phyloP scores from a whole-genome alignment of 2,329 filamentous ascomycete species.

The Tolypocladium tropicale region DNA sequence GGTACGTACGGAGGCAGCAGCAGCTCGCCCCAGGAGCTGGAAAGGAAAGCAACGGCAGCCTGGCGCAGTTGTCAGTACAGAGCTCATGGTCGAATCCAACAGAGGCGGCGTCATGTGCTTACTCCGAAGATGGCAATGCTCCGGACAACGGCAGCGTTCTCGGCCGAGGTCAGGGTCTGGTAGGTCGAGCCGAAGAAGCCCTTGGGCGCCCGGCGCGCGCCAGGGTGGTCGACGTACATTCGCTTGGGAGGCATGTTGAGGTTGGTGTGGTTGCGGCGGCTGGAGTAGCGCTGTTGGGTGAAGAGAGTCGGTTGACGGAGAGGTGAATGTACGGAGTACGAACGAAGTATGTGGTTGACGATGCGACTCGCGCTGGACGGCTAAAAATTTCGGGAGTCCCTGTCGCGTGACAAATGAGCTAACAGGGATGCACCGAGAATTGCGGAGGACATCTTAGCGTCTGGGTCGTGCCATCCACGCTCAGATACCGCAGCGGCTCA shows the following conservation, averaged over 20 bases:
- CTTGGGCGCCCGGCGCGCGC: conserved; percentile 28
- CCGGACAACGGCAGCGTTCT: conserved; percentile 59
- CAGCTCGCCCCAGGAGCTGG: conserved; percentile 57
- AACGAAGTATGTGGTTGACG: not conserved
- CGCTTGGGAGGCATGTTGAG: conserved; percentile 52
- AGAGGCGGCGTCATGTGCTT: conserved; percentile 21
- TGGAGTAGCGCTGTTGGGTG: not conserved
- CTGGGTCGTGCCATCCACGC: not conserved
- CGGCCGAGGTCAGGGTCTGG: conserved; percentile 51
- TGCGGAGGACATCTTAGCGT: not conserved
- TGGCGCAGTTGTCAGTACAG: conserved; percentile 4
- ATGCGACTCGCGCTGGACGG: not conserved
- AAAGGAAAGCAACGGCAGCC: conserved; percentile 46
- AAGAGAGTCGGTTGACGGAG: not conserved
- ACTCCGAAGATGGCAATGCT: conserved; percentile 60
- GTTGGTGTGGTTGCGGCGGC: not conserved
- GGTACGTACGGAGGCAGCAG: conserved; percentile 52
- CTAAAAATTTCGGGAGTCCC: not conserved
- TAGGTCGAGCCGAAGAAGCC: conserved; percentile 50
- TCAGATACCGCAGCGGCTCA: not conserved
- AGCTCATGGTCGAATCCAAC: not conserved
- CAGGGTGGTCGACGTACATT: conserved; percentile 39
- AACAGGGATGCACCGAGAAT: not conserved
- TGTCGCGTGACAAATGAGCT: not conserved
- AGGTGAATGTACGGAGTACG: too few relatives aligned